These are phyloP conservation scores for Elaeis guineensis DNA, from an alignment of 176 grass and related monocot species.

Conservation along the genomic window DNA sequence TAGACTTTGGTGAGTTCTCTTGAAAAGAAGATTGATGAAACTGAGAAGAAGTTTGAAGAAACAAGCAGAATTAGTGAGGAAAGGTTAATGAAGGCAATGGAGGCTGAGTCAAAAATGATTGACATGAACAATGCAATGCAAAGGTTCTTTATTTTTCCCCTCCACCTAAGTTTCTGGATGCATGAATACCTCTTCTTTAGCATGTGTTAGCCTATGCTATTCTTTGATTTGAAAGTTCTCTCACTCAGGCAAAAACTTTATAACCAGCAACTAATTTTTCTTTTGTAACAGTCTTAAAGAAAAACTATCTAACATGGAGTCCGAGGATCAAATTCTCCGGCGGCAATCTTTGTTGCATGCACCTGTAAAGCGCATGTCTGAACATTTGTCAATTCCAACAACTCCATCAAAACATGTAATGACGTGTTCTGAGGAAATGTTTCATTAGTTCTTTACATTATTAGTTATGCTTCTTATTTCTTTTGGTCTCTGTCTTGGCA, in stretches of 20 bases:
- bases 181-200: too few species aligned
- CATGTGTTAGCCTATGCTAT: too few species aligned
- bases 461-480: conserved; percentile 1
- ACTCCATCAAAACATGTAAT: conserved; percentile 42
- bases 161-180: too few species aligned
- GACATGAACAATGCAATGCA: conserved; percentile 74
- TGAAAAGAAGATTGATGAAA: conserved; percentile 84
- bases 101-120: conserved; percentile 68
- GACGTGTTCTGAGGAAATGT: conserved; percentile 16
- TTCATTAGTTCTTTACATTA: not conserved
- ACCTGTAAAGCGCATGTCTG: conserved; percentile 76
- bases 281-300: conserved; percentile 66
- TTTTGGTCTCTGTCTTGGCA: conserved; percentile 17
- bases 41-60: conserved; percentile 92
- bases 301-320: conserved; percentile 78
- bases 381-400: conserved; percentile 91
- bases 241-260: too few species aligned
- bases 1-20: conserved; percentile 83
- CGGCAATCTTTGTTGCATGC: conserved; percentile 57
- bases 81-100: conserved; percentile 68
- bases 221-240: too few species aligned
- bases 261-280: too few species aligned
- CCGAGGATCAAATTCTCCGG: conserved; percentile 81
- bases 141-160: conserved; percentile 40
- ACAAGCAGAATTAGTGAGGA: conserved; percentile 89